phyloP scores from a whole-genome alignment of 2,329 filamentous ascomycete genomes.

The Neofusicoccum umdonicola region DNA sequence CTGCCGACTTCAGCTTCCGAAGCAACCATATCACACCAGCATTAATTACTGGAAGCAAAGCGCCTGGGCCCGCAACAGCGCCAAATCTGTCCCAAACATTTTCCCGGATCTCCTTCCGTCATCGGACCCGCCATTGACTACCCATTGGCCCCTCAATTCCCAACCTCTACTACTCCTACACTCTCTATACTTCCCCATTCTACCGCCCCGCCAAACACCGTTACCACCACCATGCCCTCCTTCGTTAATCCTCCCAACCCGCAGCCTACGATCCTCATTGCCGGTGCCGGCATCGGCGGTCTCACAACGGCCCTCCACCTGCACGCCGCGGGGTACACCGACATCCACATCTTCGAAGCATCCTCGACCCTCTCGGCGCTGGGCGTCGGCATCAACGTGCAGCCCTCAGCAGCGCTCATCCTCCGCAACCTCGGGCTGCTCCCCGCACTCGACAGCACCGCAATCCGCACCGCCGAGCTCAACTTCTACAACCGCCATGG shows the following conservation, averaged over 20 bases:
- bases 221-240: not conserved
- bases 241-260: not conserved
- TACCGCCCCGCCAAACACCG: not conserved
- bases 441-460: conserved; percentile 40
- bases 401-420: conserved; percentile 46
- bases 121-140: no score
- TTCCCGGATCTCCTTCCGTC: not conserved
- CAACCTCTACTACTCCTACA: not conserved
- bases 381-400: conserved; percentile 49
- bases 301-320: conserved; percentile 64
- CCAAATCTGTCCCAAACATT: not conserved
- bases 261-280: conserved; percentile 46
- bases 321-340: conserved; percentile 28
- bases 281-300: conserved; percentile 66
- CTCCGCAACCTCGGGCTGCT: conserved; percentile 45
- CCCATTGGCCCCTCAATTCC: no score
- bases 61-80: not conserved
- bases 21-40: not conserved
- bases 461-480: conserved; percentile 43
- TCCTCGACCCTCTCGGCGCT: conserved; percentile 42
- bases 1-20: conserved; percentile 1
- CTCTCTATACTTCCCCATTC: not conserved
- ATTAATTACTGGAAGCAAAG: not conserved
- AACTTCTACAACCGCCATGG: conserved; percentile 48
- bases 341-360: conserved; percentile 46